Evolutionary conservation across 306 rosid genomes (phyloP).

Genomic region (Lathyrus tuberosus): DNA sequence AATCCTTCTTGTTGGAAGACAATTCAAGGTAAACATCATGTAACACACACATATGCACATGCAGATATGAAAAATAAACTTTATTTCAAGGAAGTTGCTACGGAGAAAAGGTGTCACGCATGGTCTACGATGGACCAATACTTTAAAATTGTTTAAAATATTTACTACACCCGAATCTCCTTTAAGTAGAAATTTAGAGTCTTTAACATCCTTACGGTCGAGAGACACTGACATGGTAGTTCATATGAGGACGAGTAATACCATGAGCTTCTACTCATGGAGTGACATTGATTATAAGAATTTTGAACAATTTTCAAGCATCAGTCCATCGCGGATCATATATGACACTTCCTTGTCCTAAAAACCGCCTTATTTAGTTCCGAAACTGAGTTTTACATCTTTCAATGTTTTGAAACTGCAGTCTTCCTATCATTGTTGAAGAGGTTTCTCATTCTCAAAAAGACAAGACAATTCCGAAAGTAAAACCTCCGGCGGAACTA

Average conservation of each 20-base stretch:
- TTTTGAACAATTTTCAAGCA: too few relatives aligned
- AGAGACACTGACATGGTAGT: neutral
- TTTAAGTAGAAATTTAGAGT: neutral
- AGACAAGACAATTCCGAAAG: conserved; percentile 55
- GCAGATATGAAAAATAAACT: neutral
- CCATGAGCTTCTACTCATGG: too few relatives aligned
- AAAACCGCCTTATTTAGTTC: neutral
- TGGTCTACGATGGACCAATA: neutral
- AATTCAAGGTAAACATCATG: conserved; percentile 67
- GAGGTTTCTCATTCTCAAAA: conserved; percentile 57
- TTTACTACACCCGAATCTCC: neutral
- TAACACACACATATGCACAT: conserved; percentile 1
- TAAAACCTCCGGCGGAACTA: conserved; percentile 72
- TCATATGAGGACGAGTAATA: too few relatives aligned
- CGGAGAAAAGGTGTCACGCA: neutral
- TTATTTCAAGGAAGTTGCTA: neutral
- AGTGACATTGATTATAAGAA: too few relatives aligned
- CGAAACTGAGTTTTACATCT: conserved; percentile 11
- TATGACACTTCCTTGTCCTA: too few relatives aligned
- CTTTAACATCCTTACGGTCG: neutral
- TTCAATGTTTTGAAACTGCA: conserved; percentile 54
- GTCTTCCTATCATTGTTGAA: conserved; percentile 74
- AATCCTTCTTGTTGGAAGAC: conserved; percentile 79
- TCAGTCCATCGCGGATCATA: too few relatives aligned
- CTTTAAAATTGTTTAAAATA: neutral